Percentiles rank a stretch among this genome's conserved stretches.
These are phyloP conservation scores for Fusarium gaditjirri DNA, from an alignment of 2,329 filamentous ascomycete genomes.

Conservation along the genomic window DNA sequence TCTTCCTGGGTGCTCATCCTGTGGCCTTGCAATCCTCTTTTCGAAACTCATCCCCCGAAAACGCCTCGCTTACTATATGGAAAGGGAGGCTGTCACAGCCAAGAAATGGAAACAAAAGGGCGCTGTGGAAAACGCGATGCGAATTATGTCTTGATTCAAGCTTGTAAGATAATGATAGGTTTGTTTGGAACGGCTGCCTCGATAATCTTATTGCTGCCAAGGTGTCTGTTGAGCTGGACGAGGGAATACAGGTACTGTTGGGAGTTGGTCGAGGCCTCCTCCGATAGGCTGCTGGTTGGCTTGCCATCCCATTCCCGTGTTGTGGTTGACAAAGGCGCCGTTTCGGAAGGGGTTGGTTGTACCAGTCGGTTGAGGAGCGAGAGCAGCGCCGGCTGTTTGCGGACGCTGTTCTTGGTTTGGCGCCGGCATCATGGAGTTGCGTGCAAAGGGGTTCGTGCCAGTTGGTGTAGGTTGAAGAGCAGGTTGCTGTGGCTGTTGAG, in stretches of 20 bases:
- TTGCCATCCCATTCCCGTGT: constrained; percentile 91
- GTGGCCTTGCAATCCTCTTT: constrained; percentile 32
- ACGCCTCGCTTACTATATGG: constrained; percentile 50
- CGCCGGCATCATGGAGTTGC: constrained; percentile 49
- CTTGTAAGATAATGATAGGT: not conserved
- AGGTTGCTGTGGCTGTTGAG: constrained; percentile 44
- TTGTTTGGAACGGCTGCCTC: not conserved
- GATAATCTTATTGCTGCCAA: constrained; percentile 62
- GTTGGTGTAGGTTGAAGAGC: constrained; percentile 61
- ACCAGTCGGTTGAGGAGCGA: constrained; percentile 82
- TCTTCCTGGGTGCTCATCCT: not conserved
- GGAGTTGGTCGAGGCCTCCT: constrained; percentile 80
- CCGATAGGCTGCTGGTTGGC: constrained; percentile 81
- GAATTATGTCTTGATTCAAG: constrained; percentile 8
- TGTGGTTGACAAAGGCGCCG: constrained; percentile 87
- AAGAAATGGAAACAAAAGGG: constrained; percentile 26
- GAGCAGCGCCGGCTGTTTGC: constrained; percentile 58
- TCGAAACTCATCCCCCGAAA: constrained; percentile 44
- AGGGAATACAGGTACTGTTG: constrained; percentile 87
- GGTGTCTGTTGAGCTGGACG: constrained; percentile 74
- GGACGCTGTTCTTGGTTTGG: constrained; percentile 55
- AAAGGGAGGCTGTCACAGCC: constrained; percentile 40
- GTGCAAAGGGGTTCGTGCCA: constrained; percentile 70
- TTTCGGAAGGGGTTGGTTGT: constrained; percentile 96
- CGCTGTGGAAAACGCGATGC: constrained; percentile 17